A percentile compares a stretch with the other conserved stretches of the same genome.
Evolutionary conservation across 148 eudicot genomes (phyloP).

Genomic region (Nepenthes mirabilis): DNA sequence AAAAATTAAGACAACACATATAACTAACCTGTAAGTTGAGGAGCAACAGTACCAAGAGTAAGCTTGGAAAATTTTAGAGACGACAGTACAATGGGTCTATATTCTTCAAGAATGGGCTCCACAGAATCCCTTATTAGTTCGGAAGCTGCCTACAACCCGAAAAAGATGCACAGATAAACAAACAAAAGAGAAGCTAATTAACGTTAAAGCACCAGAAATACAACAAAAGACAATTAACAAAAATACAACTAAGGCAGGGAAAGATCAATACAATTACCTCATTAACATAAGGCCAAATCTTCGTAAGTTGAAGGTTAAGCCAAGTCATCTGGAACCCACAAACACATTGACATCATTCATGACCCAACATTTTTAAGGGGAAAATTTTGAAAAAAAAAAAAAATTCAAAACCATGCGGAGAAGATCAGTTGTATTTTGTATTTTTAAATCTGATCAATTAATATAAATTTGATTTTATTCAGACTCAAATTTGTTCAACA

Average conservation of each 20-base stretch:
- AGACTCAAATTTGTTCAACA: too few relatives aligned
- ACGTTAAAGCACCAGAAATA: too few relatives aligned
- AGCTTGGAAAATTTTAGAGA: constrained; percentile 77
- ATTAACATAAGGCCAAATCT: constrained; percentile 89
- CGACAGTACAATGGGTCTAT: constrained; percentile 69
- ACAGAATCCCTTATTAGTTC: constrained; percentile 81
- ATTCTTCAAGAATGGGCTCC: constrained; percentile 86
- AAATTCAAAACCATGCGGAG: not conserved
- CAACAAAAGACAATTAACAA: not conserved
- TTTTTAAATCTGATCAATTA: too few relatives aligned
- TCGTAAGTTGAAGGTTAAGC: constrained; percentile 68
- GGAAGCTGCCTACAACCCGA: constrained; percentile 67
- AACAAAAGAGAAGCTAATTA: not conserved
- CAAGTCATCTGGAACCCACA: constrained; percentile 62
- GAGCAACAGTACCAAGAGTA: constrained; percentile 95
- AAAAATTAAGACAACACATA: too few relatives aligned
- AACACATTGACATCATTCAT: not conserved
- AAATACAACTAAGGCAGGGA: not conserved
- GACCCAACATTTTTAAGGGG: too few relatives aligned
- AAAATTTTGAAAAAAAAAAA: not conserved
- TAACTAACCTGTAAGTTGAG: constrained; percentile 81
- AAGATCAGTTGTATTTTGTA: too few relatives aligned
- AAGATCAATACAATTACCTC: constrained; percentile 41
- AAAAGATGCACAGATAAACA: not conserved
- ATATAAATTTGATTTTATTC: too few relatives aligned